These are phyloP conservation scores for Mallotus japonicus DNA, from an alignment of 441 rosid species.

Conservation along the genomic window DNA sequence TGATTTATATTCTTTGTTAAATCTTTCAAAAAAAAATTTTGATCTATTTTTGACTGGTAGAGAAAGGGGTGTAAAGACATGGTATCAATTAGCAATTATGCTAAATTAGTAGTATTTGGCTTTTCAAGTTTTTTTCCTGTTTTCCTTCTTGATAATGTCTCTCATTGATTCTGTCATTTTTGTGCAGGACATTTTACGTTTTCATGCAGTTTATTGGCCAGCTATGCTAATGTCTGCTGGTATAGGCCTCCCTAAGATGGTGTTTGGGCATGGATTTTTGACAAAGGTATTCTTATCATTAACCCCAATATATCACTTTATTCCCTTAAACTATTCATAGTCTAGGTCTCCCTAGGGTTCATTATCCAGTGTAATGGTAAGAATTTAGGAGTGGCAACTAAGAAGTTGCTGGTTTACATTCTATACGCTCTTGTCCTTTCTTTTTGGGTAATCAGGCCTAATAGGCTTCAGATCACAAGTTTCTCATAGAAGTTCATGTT, in stretches of 20 bases:
- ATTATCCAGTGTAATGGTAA: neutral
- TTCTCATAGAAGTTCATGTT: neutral
- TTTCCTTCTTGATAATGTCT: neutral
- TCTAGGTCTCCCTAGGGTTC: conserved; percentile 2
- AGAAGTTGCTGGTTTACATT: neutral
- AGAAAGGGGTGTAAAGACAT: neutral
- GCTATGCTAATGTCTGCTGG: conserved; percentile 99
- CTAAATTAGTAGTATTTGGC: neutral
- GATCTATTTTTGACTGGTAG: neutral
- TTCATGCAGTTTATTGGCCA: conserved; percentile 98
- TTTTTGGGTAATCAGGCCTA: neutral
- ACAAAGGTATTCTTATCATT: conserved; percentile 60
- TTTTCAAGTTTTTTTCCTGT: neutral
- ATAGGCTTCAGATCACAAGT: neutral
- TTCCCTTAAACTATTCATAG: conserved; percentile 5
- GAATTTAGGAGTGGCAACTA: neutral
- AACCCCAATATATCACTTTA: neutral
- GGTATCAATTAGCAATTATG: too few species aligned
- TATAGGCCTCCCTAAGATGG: conserved; percentile 70
- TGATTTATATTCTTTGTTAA: neutral
- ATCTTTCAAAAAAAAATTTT: neutral
- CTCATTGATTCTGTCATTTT: neutral
- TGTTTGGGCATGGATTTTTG: conserved; percentile 95
- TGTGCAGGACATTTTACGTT: conserved; percentile 93
- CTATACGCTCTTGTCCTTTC: neutral